Conservation (phyloP, 202 grass and related monocot species). For the Cymbopogon flexuosus region DNA sequence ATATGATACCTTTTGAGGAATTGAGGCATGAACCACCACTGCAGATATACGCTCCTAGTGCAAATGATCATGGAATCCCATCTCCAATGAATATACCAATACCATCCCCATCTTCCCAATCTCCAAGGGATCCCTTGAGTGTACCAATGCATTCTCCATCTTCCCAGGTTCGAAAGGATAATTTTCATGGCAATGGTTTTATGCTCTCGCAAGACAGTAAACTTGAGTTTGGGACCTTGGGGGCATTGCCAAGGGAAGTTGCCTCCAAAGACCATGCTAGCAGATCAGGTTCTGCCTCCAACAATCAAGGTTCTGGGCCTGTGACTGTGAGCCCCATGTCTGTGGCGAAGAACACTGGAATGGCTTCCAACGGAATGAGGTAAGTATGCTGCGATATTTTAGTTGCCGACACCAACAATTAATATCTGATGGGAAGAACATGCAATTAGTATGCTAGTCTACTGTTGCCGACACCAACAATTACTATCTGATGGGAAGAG, state of each 20-base stretch:
- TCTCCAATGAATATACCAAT: constrained; percentile 18
- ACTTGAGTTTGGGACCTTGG: constrained; percentile 63
- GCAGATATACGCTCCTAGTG: constrained; percentile 34
- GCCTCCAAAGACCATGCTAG: constrained; percentile 24
- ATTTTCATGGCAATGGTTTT: constrained; percentile 44
- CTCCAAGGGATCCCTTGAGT: constrained; percentile 36
- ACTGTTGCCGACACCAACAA: background rate
- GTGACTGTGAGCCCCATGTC: constrained; percentile 33
- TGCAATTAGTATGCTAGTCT: background rate
- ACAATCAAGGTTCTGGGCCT: constrained; percentile 30
- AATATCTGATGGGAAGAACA: background rate
- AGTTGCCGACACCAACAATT: background rate
- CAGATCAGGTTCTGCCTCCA: constrained; percentile 28
- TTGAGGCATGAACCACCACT: constrained; percentile 23
- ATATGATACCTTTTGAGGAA: constrained; percentile 39
- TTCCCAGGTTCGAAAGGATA: constrained; percentile 24
- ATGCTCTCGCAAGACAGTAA: constrained; percentile 37
- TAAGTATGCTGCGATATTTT: constrained; percentile 5
- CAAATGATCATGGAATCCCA: constrained; percentile 44
- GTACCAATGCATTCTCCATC: constrained; percentile 30
- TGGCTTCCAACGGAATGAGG: constrained; percentile 34
- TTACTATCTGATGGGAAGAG: background rate
- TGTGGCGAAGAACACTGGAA: constrained; percentile 28
- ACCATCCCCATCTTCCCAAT: constrained; percentile 26
- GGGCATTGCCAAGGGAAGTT: constrained; percentile 39